Evolutionary conservation across 2,329 filamentous ascomycete genomes (phyloP).

Genomic region (Claviceps paspali): DNA sequence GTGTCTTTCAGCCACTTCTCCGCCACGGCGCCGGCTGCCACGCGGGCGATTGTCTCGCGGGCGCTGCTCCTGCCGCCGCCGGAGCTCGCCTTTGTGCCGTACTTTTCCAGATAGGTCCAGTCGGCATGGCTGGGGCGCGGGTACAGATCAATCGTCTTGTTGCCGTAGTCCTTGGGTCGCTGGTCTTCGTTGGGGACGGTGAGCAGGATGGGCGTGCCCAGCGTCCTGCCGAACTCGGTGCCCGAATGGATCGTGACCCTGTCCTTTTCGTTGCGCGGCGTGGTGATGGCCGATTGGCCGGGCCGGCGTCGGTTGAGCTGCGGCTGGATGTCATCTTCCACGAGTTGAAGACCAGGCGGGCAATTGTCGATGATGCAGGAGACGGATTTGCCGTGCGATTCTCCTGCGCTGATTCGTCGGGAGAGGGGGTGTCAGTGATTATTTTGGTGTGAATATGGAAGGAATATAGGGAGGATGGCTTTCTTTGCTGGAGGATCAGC

Average conservation of each 20-base stretch:
- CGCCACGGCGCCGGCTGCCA: constrained; percentile 80
- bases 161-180: constrained; percentile 79
- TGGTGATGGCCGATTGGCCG: constrained; percentile 80
- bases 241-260: constrained; percentile 83
- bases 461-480: background rate
- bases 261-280: constrained; percentile 86
- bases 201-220: constrained; percentile 83
- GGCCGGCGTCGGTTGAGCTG: constrained; percentile 85
- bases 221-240: constrained; percentile 74
- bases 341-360: constrained; percentile 75
- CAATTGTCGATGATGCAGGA: constrained; percentile 90
- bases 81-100: constrained; percentile 80
- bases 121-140: constrained; percentile 88
- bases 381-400: constrained; percentile 80
- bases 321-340: constrained; percentile 78
- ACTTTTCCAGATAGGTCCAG: constrained; percentile 95
- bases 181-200: constrained; percentile 86
- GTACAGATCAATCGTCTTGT: constrained; percentile 79
- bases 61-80: constrained; percentile 84
- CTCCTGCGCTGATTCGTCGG: constrained; percentile 26
- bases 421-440: background rate
- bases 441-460: background rate
- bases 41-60: constrained; percentile 86
- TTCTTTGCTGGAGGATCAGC: background rate
- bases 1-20: constrained; percentile 78